These are phyloP conservation scores for Apiotrichum sp. DNA, from an alignment of 1,284 basidiomycete species.

Conservation along the genomic window DNA sequence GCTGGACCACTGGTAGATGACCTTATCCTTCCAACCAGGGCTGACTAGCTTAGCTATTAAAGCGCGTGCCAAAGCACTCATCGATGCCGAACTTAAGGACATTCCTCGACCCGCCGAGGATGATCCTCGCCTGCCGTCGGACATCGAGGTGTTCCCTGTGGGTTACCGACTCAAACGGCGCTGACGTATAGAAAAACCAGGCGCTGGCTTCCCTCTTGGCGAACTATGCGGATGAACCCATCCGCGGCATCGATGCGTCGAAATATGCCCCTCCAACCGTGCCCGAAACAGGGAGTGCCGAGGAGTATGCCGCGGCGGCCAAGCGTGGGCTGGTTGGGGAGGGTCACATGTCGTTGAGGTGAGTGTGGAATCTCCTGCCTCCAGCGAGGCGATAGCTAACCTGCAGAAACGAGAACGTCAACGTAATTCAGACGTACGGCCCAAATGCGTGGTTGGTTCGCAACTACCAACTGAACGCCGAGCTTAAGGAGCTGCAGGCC, in stretches of 20 bases:
- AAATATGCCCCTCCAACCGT: conserved; percentile 71
- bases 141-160: conserved; percentile 50
- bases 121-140: conserved; percentile 66
- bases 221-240: conserved; percentile 53
- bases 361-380: conserved; percentile 22
- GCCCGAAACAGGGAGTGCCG: conserved; percentile 57
- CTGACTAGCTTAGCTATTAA: conserved; percentile 24
- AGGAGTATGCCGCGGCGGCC: conserved; percentile 72
- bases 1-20: too few species aligned
- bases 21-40: neutral
- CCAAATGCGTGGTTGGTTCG: conserved; percentile 85
- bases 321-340: conserved; percentile 76
- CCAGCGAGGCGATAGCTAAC: conserved; percentile 1
- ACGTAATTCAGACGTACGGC: conserved; percentile 78
- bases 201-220: conserved; percentile 61
- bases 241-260: conserved; percentile 67
- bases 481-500: conserved; percentile 66
- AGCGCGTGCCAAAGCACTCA: conserved; percentile 36
- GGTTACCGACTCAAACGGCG: conserved; percentile 9
- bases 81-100: conserved; percentile 42
- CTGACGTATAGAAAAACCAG: conserved; percentile 27
- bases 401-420: conserved; percentile 71
- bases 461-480: conserved; percentile 77
- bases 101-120: conserved; percentile 41
- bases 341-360: conserved; percentile 84